A percentile compares a stretch with the other conserved stretches of the same genome.
Evolutionary conservation across 805 yeast genomes (phyloP).

Genomic region (Martiniozyma abietophila): DNA sequence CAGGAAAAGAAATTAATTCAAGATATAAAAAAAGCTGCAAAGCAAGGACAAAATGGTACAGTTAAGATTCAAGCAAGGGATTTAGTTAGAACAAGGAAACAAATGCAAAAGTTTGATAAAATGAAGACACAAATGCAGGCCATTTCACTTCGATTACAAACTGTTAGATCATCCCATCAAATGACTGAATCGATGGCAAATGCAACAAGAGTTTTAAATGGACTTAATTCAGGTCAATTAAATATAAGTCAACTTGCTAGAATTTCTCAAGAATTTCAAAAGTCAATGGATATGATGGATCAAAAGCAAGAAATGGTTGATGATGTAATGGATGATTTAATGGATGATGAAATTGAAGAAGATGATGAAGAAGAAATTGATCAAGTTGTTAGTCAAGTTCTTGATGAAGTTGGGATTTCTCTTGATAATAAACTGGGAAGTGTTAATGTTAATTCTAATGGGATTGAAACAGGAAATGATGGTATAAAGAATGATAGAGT

Average conservation of each 20-base stretch:
- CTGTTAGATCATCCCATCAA: constrained; percentile 88
- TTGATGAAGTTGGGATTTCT: constrained; percentile 95
- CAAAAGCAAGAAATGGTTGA: constrained; percentile 99
- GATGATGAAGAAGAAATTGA: constrained; percentile 82
- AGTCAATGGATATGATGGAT: constrained; percentile 93
- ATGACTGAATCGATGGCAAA: constrained; percentile 94
- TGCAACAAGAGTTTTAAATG: constrained; percentile 74
- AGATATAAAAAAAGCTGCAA: constrained; percentile 89
- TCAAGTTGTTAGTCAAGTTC: constrained; percentile 80
- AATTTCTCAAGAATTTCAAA: constrained; percentile 92
- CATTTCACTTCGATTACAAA: constrained; percentile 80
- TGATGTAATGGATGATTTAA: constrained; percentile 93
- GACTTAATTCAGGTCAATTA: constrained; percentile 77
- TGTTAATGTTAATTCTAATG: constrained; percentile 1
- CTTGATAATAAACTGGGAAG: constrained; percentile 39
- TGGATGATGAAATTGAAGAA: constrained; percentile 81
- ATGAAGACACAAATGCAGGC: constrained; percentile 97
- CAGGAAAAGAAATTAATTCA: constrained; percentile 83
- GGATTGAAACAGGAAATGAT: constrained; percentile 27
- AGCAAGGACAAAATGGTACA: constrained; percentile 78
- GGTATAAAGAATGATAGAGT: constrained; percentile 12
- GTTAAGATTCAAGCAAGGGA: constrained; percentile 96
- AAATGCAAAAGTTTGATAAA: constrained; percentile 78
- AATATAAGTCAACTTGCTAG: constrained; percentile 81
- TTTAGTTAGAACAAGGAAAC: constrained; percentile 74